Percentiles rank a stretch among this genome's conserved stretches.
Evolutionary conservation across 208 protist genomes (phyloP).

Genomic region (Vickermania ingenoplastis): DNA sequence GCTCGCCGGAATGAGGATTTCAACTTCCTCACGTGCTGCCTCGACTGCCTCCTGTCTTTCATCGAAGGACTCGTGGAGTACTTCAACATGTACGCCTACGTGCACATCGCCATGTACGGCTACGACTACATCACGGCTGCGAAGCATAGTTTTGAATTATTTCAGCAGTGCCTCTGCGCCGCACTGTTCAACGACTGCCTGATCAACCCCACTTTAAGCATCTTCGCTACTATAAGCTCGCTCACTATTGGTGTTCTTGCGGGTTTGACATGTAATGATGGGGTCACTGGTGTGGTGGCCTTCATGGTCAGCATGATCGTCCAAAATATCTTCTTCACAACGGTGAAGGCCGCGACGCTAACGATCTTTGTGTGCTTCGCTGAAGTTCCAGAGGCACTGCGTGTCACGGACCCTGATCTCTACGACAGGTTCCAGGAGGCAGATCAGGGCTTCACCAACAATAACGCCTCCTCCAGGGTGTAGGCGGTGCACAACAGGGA

Average conservation of each 20-base stretch:
- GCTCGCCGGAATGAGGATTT: constrained; percentile 5
- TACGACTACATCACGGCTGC: constrained; percentile 72
- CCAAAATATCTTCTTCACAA: constrained; percentile 16
- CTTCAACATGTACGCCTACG: constrained; percentile 88
- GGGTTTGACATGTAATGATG: constrained; percentile 12
- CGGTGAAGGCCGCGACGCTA: constrained; percentile 47
- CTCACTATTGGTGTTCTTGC: constrained; percentile 15
- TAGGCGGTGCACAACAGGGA: too few relatives aligned
- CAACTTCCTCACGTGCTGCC: constrained; percentile 41
- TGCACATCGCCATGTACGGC: constrained; percentile 86
- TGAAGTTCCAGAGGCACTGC: constrained; percentile 57
- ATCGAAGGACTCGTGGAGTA: constrained; percentile 58
- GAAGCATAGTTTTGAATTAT: constrained; percentile 53
- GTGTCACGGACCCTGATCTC: constrained; percentile 47
- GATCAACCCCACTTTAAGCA: constrained; percentile 19
- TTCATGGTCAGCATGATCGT: constrained; percentile 30
- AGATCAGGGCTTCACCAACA: background rate
- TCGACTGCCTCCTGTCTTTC: constrained; percentile 37
- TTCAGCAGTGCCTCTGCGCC: constrained; percentile 49
- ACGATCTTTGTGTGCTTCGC: constrained; percentile 84
- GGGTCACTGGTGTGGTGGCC: constrained; percentile 28
- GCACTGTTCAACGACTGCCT: constrained; percentile 79
- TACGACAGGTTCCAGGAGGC: constrained; percentile 20
- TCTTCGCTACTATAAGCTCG: constrained; percentile 24
- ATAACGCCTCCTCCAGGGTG: too few relatives aligned